Conservation (phyloP, 805 yeast species). For the Hanseniaspora lindneri region DNA sequence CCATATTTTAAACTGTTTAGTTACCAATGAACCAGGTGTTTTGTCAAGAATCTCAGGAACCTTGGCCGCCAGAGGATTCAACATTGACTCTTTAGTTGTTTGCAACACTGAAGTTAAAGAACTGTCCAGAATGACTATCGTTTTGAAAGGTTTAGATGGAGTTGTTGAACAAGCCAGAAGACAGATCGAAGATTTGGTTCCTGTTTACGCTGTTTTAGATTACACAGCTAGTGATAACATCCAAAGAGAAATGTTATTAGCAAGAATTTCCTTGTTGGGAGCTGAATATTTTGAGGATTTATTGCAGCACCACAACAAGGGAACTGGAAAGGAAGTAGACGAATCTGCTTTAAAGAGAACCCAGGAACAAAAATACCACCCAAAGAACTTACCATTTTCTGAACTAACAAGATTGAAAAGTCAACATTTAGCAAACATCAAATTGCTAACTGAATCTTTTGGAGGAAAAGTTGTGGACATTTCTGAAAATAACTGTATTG, state of each 20-base stretch:
- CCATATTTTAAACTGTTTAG: constrained; percentile 91
- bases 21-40: constrained; percentile 98
- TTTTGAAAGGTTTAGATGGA: constrained; percentile 85
- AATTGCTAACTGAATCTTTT: constrained; percentile 68
- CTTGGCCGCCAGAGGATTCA: constrained; percentile 95
- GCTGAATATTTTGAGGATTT: constrained; percentile 97
- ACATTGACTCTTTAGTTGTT: constrained; percentile 92
- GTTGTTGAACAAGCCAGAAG: constrained; percentile 96
- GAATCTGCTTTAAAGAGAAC: constrained; percentile 24
- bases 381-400: constrained; percentile 76
- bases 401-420: constrained; percentile 92
- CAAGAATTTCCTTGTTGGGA: constrained; percentile 84
- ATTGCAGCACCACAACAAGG: constrained; percentile 59
- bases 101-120: constrained; percentile 94
- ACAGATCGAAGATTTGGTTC: constrained; percentile 94
- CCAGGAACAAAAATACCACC: constrained; percentile 52
- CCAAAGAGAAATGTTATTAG: constrained; percentile 79
- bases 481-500: constrained; percentile 83
- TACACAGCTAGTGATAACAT: constrained; percentile 83
- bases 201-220: constrained; percentile 95
- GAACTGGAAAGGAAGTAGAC: constrained; percentile 25
- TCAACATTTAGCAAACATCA: constrained; percentile 72
- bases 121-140: constrained; percentile 92
- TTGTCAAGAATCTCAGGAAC: constrained; percentile 86
- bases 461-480: constrained; percentile 91